phyloP scores from a whole-genome alignment of 192 early-diverging fungal species.

The Backusella tarrabulga region DNA sequence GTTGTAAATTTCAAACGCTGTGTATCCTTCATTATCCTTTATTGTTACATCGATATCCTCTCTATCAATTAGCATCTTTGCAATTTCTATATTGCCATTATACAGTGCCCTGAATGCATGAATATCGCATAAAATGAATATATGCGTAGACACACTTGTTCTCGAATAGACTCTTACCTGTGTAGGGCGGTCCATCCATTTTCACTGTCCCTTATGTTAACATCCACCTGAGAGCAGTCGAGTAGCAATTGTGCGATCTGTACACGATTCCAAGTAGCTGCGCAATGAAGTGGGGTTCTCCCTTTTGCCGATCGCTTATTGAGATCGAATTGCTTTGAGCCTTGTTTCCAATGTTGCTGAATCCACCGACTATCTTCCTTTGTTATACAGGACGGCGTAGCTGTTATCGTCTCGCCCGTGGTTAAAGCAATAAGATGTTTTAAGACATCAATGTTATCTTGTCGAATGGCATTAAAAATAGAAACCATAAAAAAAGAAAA shows the following conservation, averaged over 20 bases:
- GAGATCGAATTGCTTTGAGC: constrained; percentile 30
- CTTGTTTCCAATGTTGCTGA: constrained; percentile 9
- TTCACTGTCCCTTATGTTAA: constrained; percentile 64
- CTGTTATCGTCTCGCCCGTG: neutral
- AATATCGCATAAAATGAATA: neutral
- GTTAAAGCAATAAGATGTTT: constrained; percentile 20
- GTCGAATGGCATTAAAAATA: constrained; percentile 35
- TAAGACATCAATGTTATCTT: constrained; percentile 37
- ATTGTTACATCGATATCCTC: constrained; percentile 14
- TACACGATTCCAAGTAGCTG: constrained; percentile 38
- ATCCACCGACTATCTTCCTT: constrained; percentile 22
- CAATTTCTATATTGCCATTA: constrained; percentile 22
- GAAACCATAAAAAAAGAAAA: constrained; percentile 15
- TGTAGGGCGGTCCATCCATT: constrained; percentile 73
- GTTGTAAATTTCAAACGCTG: constrained; percentile 40
- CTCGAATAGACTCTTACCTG: constrained; percentile 34
- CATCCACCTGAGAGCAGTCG: constrained; percentile 42
- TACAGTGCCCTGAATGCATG: constrained; percentile 17
- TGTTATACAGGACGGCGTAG: neutral
- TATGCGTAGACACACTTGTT: neutral
- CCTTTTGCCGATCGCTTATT: constrained; percentile 41
- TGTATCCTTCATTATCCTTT: constrained; percentile 46
- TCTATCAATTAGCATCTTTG: constrained; percentile 14
- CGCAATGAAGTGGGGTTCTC: constrained; percentile 44
- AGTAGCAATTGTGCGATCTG: constrained; percentile 35